These are phyloP conservation scores for Clitopilus passeckerianus DNA, from an alignment of 768 basidiomycete species.

Conservation along the genomic window DNA sequence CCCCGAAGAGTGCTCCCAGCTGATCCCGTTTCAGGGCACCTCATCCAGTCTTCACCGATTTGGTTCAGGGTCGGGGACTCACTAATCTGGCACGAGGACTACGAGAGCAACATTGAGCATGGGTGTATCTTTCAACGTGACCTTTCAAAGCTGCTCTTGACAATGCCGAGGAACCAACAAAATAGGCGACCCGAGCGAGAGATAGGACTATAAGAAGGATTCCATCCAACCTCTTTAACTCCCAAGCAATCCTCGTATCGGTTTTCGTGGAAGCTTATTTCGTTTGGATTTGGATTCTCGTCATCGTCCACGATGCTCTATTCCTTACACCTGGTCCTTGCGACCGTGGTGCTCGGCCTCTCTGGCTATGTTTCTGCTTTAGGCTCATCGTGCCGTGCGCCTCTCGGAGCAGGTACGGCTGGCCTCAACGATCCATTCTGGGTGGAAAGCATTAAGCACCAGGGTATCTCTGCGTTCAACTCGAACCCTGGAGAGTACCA, in stretches of 20 bases:
- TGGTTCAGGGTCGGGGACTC: not conserved
- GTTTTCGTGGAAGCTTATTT: not conserved
- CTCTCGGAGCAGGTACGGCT: constrained; percentile 48
- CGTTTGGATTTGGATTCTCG: not conserved
- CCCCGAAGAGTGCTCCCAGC: not conserved
- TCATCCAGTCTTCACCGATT: not conserved
- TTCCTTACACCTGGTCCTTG: constrained; percentile 3
- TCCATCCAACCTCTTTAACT: not conserved
- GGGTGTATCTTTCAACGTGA: not conserved
- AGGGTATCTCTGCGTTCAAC: constrained; percentile 65
- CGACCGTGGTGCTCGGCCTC: constrained; percentile 5
- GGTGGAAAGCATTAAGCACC: constrained; percentile 69
- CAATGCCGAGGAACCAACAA: not conserved
- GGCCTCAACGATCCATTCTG: constrained; percentile 58
- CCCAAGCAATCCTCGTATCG: not conserved
- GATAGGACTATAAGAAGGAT: not conserved
- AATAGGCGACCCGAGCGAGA: not conserved
- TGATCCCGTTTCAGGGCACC: not conserved
- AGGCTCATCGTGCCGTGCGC: constrained; percentile 37
- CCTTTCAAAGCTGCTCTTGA: not conserved
- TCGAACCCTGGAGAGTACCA: constrained; percentile 47
- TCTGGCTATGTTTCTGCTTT: constrained; percentile 20
- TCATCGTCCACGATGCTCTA: not conserved
- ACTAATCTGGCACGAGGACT: not conserved
- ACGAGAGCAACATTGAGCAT: not conserved